phyloP scores from a whole-genome alignment of 2,329 filamentous ascomycete genomes.

The Dendrostoma leiphaemia region DNA sequence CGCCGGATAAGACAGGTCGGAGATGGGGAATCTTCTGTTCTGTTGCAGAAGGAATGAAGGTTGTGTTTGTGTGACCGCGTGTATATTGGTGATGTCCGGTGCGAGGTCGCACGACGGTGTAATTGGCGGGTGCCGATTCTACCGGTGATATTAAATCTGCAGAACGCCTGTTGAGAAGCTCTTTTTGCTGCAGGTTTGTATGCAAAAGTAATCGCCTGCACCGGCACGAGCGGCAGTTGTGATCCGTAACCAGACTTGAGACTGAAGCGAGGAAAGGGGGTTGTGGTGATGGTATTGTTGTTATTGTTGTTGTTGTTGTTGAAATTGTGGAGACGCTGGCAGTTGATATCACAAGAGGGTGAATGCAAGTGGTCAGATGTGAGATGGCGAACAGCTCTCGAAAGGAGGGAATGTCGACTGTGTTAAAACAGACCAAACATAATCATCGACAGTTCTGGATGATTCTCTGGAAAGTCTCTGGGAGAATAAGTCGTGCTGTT shows the following conservation, averaged over 20 bases:
- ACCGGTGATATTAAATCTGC: not conserved
- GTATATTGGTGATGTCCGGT: not conserved
- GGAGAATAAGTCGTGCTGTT: not conserved
- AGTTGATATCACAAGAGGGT: too few relatives aligned
- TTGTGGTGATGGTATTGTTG: too few relatives aligned
- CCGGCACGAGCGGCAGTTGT: not conserved
- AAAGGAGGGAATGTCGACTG: too few relatives aligned
- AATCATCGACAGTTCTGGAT: not conserved
- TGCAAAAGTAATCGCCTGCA: not conserved
- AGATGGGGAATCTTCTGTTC: too few relatives aligned
- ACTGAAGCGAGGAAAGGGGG: too few relatives aligned
- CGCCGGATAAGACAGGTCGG: conserved; percentile 18
- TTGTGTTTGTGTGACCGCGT: not conserved
- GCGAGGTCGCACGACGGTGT: conserved; percentile 4
- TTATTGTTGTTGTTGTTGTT: too few relatives aligned
- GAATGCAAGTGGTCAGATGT: too few relatives aligned
- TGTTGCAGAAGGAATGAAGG: not conserved
- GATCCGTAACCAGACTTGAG: too few relatives aligned
- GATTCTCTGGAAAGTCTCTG: not conserved
- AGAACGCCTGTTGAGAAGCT: not conserved
- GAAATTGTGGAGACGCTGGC: too few relatives aligned
- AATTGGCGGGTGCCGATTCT: not conserved
- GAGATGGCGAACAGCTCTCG: too few relatives aligned
- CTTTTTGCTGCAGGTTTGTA: not conserved
- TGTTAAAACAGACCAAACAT: too few relatives aligned